These are phyloP conservation scores for Nyctanthes arbortristis DNA, from an alignment of 257 asterid genomes.

Conservation along the genomic window DNA sequence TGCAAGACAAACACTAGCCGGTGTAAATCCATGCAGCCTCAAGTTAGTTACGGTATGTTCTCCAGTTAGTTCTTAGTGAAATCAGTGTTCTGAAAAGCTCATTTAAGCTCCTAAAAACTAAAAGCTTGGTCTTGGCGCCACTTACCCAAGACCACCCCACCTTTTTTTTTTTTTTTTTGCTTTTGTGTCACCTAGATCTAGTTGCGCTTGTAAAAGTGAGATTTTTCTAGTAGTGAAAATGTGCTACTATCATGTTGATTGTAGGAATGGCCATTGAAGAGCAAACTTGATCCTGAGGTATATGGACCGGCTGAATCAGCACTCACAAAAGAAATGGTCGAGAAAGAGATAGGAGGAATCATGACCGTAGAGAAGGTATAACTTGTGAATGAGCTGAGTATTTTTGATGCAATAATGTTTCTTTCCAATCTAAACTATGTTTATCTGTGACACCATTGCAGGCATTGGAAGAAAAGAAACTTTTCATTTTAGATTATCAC, in stretches of 20 bases:
- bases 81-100: no score
- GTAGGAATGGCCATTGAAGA: constrained; percentile 84
- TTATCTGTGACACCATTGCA: constrained; percentile 24
- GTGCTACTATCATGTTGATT: background rate
- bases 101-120: no score
- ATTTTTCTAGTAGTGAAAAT: no score
- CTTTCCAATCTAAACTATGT: background rate
- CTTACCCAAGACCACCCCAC: no score
- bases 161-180: no score
- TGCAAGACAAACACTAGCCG: constrained; percentile 72
- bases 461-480: constrained; percentile 74
- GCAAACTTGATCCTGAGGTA: constrained; percentile 60
- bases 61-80: background rate
- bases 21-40: constrained; percentile 63
- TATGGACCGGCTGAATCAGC: constrained; percentile 81
- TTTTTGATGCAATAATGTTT: background rate
- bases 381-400: background rate
- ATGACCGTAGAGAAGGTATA: constrained; percentile 65
- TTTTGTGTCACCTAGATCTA: no score
- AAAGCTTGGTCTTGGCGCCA: no score
- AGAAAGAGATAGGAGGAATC: constrained; percentile 45
- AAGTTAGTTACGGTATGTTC: constrained; percentile 55
- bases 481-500: no score
- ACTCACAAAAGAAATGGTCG: constrained; percentile 51
- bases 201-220: no score